Conservation (phyloP, 2,329 filamentous ascomycete species). For the Arthrobotrys megalospora region DNA sequence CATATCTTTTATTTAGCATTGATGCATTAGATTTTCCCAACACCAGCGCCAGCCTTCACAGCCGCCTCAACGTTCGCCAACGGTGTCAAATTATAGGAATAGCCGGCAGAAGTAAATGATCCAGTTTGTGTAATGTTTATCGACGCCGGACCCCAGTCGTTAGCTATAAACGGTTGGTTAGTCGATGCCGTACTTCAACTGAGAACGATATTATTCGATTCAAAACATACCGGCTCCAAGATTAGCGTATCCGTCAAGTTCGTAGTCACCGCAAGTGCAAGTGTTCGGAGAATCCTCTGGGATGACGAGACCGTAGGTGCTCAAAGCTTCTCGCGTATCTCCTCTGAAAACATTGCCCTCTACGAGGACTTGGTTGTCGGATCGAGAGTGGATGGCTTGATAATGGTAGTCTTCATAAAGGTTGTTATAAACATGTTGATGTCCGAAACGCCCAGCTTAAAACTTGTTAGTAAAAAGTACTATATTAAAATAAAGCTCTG, state of each 20-base stretch:
- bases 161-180: conserved; percentile 63
- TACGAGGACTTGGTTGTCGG: conserved; percentile 71
- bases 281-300: conserved; percentile 73
- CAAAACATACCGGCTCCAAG: conserved; percentile 70
- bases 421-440: conserved; percentile 72
- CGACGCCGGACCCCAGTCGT: conserved; percentile 70
- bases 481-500: background rate
- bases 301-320: conserved; percentile 73
- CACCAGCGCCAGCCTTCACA: conserved; percentile 69
- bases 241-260: conserved; percentile 73
- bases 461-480: background rate
- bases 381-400: conserved; percentile 71
- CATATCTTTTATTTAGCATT: too few relatives aligned
- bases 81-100: conserved; percentile 71
- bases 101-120: conserved; percentile 70
- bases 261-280: conserved; percentile 71
- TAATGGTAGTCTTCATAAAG: conserved; percentile 70
- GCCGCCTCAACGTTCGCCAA: conserved; percentile 68
- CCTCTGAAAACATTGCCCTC: conserved; percentile 71
- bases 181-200: background rate
- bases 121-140: conserved; percentile 73
- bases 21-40: conserved; percentile 68
- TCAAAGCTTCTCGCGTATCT: conserved; percentile 70
- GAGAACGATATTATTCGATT: background rate
- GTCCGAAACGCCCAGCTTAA: conserved; percentile 70